These are phyloP conservation scores for Citropsis articulata DNA, from an alignment of 345 rosid genomes.

Conservation along the genomic window DNA sequence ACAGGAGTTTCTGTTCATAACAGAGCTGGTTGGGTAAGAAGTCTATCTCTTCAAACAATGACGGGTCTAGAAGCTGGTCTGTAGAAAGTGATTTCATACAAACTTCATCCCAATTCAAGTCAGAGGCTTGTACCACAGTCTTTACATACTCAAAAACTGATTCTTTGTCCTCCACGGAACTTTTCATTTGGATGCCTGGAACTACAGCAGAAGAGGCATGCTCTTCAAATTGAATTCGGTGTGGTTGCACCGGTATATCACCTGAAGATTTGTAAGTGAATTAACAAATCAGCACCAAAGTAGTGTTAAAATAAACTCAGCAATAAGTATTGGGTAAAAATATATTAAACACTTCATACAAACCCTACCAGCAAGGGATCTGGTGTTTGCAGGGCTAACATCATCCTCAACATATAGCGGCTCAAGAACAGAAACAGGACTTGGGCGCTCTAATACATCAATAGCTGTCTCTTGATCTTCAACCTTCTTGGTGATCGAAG, in stretches of 20 bases:
- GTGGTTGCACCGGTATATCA: constrained; percentile 48
- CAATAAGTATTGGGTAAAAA: background rate
- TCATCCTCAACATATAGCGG: constrained; percentile 65
- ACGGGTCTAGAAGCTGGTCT: constrained; percentile 60
- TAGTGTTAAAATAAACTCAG: background rate
- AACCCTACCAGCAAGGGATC: constrained; percentile 55
- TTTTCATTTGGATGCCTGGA: constrained; percentile 33
- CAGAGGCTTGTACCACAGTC: constrained; percentile 52
- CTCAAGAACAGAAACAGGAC: constrained; percentile 95
- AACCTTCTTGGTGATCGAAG: constrained; percentile 31
- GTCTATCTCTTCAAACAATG: constrained; percentile 46
- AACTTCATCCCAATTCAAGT: constrained; percentile 67
- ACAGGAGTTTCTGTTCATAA: constrained; percentile 50
- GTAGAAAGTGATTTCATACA: constrained; percentile 56
- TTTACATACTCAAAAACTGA: constrained; percentile 42
- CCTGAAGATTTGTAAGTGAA: constrained; percentile 36
- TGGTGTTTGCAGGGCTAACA: constrained; percentile 51
- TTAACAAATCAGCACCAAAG: constrained; percentile 22
- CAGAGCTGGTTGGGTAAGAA: constrained; percentile 55
- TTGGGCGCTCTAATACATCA: constrained; percentile 57
- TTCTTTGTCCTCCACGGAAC: constrained; percentile 47
- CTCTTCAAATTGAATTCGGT: constrained; percentile 65
- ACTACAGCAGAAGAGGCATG: constrained; percentile 33
- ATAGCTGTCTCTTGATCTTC: constrained; percentile 43
- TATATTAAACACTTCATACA: background rate